A percentile compares a stretch with the other conserved stretches of the same genome.
Evolutionary conservation across 805 yeast genomes (phyloP).

Genomic region (Starmerella bombi): DNA sequence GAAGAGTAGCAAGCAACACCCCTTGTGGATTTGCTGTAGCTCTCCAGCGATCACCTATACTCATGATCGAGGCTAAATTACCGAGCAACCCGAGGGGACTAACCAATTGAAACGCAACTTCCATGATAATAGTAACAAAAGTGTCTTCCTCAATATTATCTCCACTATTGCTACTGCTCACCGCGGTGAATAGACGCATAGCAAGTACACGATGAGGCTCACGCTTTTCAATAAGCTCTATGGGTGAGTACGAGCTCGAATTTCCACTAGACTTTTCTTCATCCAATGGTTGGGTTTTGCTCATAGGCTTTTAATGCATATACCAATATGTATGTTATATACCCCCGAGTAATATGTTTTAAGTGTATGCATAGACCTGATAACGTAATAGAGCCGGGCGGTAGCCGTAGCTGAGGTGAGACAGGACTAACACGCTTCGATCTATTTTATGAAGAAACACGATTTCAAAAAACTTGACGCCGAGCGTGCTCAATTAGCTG

Average conservation of each 20-base stretch:
- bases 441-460: background rate
- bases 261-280: no score
- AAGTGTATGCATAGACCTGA: no score
- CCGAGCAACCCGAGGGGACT: constrained; percentile 19
- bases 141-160: background rate
- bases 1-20: background rate
- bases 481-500: constrained; percentile 17
- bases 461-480: constrained; percentile 17
- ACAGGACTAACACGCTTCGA: no score
- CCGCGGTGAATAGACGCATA: background rate
- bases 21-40: background rate
- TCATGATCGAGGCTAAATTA: constrained; percentile 15
- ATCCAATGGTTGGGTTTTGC: no score
- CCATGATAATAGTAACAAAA: constrained; percentile 1
- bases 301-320: no score
- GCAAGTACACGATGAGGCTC: background rate
- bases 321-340: no score
- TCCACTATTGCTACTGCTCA: background rate
- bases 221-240: background rate
- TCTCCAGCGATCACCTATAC: constrained; percentile 19
- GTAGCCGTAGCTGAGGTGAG: no score
- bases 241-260: background rate
- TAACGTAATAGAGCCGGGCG: background rate
- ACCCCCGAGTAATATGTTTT: no score
- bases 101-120: constrained; percentile 11